Percentiles rank a stretch among this genome's conserved stretches.
These are phyloP conservation scores for Wakefieldia striispora DNA, from an alignment of 768 basidiomycete genomes.

Conservation along the genomic window DNA sequence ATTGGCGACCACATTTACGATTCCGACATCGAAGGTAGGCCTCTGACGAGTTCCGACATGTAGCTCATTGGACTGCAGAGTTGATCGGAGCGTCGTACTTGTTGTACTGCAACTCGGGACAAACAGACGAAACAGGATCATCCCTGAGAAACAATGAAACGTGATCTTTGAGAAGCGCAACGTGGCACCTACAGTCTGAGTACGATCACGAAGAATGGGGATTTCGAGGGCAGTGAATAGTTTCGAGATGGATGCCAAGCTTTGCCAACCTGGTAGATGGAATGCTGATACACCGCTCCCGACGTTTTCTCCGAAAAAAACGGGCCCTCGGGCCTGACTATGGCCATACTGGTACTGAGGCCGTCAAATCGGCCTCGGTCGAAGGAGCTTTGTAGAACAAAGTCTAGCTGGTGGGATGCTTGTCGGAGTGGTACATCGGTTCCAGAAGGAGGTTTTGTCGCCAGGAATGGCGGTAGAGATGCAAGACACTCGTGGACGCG, in stretches of 20 bases:
- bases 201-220: slow-evolving; percentile 44
- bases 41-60: slow-evolving; percentile 32
- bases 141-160: slow-evolving; percentile 31
- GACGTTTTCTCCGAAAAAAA: slow-evolving; percentile 42
- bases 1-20: slow-evolving; percentile 36
- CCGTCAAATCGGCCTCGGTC: slow-evolving; percentile 43
- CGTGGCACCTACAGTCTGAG: slow-evolving; percentile 33
- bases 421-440: slow-evolving; percentile 7
- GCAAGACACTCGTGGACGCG: slow-evolving; percentile 14
- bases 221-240: slow-evolving; percentile 49
- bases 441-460: slow-evolving; percentile 12
- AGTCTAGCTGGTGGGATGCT: slow-evolving; percentile 4
- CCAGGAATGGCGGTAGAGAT: slow-evolving; percentile 17
- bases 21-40: slow-evolving; percentile 37
- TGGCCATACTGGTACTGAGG: slow-evolving; percentile 45
- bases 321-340: slow-evolving; percentile 44
- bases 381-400: slow-evolving; percentile 15
- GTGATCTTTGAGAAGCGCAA: neutral
- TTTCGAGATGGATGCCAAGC: slow-evolving; percentile 51
- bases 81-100: slow-evolving; percentile 30
- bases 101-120: slow-evolving; percentile 22
- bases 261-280: slow-evolving; percentile 54
- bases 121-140: slow-evolving; percentile 41
- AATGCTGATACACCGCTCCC: slow-evolving; percentile 42
- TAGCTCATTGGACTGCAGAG: slow-evolving; percentile 43